Percentiles rank a stretch among this genome's conserved stretches.
phyloP scores from a whole-genome alignment of 2,329 filamentous ascomycete species.

The Diaporthe citriasiana region DNA sequence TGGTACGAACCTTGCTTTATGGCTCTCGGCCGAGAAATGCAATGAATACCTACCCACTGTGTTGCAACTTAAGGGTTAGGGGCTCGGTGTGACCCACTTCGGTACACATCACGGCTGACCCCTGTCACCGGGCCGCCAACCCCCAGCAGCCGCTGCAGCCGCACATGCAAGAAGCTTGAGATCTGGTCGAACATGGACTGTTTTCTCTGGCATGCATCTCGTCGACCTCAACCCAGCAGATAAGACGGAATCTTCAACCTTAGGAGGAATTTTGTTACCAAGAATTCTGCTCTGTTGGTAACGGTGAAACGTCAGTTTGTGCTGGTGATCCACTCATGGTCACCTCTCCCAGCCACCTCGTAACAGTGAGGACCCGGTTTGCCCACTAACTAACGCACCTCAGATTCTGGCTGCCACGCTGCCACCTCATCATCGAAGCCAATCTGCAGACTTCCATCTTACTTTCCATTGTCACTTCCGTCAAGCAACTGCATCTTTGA shows the following conservation, averaged over 20 bases:
- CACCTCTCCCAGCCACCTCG: slow-evolving; percentile 27
- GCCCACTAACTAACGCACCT: slow-evolving; percentile 21
- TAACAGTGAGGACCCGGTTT: slow-evolving; percentile 23
- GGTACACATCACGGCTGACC: background rate
- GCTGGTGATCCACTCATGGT: slow-evolving; percentile 23
- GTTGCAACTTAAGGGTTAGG: background rate
- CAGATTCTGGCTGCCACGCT: slow-evolving; percentile 7
- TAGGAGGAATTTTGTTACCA: background rate
- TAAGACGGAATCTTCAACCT: background rate
- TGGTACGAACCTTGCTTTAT: too few species aligned
- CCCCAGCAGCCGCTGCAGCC: background rate
- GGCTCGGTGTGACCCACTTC: background rate
- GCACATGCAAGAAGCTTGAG: slow-evolving; percentile 1
- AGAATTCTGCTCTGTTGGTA: background rate
- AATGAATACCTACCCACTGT: too few species aligned
- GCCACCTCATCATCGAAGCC: slow-evolving; percentile 26
- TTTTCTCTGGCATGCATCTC: background rate
- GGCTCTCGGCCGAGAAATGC: too few species aligned
- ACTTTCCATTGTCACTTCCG: background rate
- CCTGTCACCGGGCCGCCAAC: background rate
- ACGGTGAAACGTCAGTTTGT: slow-evolving; percentile 25
- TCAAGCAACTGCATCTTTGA: background rate
- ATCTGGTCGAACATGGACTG: background rate
- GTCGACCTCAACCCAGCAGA: background rate
- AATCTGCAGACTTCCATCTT: background rate